Base-by-base conservation (phyloP, 768 basidiomycete species). In the Trametes maxima region DNA sequence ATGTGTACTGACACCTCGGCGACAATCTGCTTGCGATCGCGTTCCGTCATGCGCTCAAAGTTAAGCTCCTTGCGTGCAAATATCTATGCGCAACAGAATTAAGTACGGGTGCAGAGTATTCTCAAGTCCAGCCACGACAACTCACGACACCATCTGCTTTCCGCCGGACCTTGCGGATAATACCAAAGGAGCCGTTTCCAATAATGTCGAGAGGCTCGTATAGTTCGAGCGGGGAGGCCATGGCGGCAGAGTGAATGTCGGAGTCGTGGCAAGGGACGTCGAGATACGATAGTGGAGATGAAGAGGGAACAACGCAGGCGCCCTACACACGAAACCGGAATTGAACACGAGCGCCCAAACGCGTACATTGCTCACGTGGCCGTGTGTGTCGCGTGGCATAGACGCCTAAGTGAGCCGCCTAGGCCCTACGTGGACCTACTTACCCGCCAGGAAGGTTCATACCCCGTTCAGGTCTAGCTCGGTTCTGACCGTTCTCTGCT, bases 171-270 rank as follows among this genome's bases (percentile, higher is more conserved):
- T 98, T 98, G 61, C 94, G 87, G 65, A 99, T 99, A 62, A 98
- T 92, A 1, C 97, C 97, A 78, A 99, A 99, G 5, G 92, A 92
- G 25, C 97, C 97, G 68, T 95, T 98, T 4, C 97, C 97, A 48
- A 99, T 96, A 59, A 97, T 82, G 65, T 95, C 94, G 48, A 95
- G 80, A 7, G 92, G 80, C 63, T 94, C 93, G 69, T 96, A 98
- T 50, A 83, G 82, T 67, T 91, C 90, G 21, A 95, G 78, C 66
- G 86, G 69, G 14, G 72, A 66, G 35, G 74, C 65, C 67, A 74
- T 69, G 44, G 54, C 42, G 57, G 54, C 48, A 21, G 52, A 36
- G 16, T 40, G 24, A n/a, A n/a, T 42, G 53, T 35, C 35, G n/a
- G 21, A 42, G 53, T 35, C 43, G n/a, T 21, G 44, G 42, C 28